phyloP scores from a whole-genome alignment of 257 asterid genomes.

The Forsythia viridissima region DNA sequence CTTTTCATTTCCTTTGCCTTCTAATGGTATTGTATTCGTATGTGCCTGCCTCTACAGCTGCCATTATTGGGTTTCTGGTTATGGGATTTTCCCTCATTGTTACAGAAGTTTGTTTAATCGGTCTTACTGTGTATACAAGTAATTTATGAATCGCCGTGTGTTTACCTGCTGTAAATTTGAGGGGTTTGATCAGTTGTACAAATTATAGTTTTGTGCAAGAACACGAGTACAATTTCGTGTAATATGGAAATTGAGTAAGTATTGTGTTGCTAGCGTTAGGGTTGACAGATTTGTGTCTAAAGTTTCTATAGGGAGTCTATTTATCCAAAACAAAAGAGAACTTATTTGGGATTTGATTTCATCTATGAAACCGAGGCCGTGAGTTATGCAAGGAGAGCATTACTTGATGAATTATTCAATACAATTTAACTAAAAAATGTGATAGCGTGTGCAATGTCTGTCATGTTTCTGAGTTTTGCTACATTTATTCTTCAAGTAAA shows the following conservation, averaged over 20 bases:
- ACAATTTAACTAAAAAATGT: too few species aligned
- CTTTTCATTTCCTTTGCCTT: background rate
- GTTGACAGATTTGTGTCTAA: background rate
- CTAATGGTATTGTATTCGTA: background rate
- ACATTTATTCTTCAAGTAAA: background rate
- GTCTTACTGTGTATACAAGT: background rate
- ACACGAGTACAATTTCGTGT: background rate
- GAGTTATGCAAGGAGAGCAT: too few species aligned
- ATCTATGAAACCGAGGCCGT: background rate
- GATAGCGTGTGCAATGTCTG: background rate
- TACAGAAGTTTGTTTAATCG: background rate
- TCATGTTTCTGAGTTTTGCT: background rate
- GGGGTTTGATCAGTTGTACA: background rate
- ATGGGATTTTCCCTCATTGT: background rate
- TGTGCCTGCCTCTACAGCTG: background rate
- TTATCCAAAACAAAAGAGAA: background rate
- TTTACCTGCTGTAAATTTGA: background rate
- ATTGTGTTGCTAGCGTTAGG: background rate
- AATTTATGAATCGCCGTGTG: background rate
- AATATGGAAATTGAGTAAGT: background rate
- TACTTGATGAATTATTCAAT: too few species aligned
- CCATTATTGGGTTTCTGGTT: background rate
- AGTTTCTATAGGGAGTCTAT: background rate
- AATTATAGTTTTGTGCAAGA: background rate
- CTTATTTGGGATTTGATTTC: background rate